Base-by-base conservation (phyloP, 2,329 filamentous ascomycete genomes). In the Simplicillium sp. region DNA sequence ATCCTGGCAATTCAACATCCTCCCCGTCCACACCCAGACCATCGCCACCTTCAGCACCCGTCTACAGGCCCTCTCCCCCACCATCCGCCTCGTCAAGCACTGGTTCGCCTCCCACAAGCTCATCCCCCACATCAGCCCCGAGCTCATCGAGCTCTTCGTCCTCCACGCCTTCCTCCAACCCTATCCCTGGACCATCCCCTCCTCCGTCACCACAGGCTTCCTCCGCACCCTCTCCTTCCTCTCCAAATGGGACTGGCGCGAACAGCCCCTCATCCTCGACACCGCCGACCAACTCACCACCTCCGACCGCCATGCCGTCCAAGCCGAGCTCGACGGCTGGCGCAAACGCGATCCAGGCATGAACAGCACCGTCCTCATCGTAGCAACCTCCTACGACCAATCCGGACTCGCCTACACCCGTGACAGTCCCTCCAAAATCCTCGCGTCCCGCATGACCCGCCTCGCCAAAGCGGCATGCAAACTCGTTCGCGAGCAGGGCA, bases 91-190 rank as follows among this genome's bases (percentile, higher is more conserved):
- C 2, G 72, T 85, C 35, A 97, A 97, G 66, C 77, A 80, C 54
- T 98, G 92, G 92, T 92, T 95, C 60, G 75, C 78, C 48, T 73
- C 75, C 2, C 92, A 98, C 58, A 81, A 94, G 49, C 77, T 98
- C 8, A 68, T 76, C 4, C 73, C 72, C 12, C 85, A 96, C 58
- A 71, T 97, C 50, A 71, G 74, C 25, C 80, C 87, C 29, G 87
- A 94, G 57, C 67, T 95, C 36, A 74, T 96, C 44, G 92, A 98
- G 63, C 74, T 98, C 13, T 66, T 96, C 37, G 84, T 82, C 11
- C 72, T 84, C 3, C 80, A 81, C 39, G 77, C 80, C 13, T 98
- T 97, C 64, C 67, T 92, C 8, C 77, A 84, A 37, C 84, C 88
- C 0, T 80, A 85, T 49, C 88, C 92, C 0, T 96, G 87, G 83